phyloP scores from a whole-genome alignment of 2,329 filamentous ascomycete genomes.

The Beauveria pseudobassiana region DNA sequence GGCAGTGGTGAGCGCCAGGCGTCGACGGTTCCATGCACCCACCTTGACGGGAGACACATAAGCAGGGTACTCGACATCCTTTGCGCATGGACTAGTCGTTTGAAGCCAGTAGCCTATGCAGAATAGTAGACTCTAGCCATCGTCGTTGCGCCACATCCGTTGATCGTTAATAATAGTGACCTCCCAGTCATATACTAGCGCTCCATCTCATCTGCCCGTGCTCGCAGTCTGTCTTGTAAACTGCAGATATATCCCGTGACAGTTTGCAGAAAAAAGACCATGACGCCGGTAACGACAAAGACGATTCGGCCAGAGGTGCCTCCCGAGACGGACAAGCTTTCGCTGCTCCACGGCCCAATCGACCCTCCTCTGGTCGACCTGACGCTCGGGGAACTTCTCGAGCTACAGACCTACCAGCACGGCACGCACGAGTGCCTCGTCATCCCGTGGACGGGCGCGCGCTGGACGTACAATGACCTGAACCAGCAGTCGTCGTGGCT shows the following conservation, averaged over 20 bases:
- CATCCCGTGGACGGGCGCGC: conserved; percentile 66
- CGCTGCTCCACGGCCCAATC: conserved; percentile 60
- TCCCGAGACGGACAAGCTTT: conserved; percentile 33
- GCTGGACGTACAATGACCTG: conserved; percentile 64
- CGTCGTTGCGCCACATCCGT: not conserved
- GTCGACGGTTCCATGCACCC: not conserved
- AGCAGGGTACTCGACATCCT: not conserved
- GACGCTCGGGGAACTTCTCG: conserved; percentile 64
- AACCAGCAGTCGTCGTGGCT: conserved; percentile 54
- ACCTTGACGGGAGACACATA: not conserved
- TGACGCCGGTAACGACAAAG: conserved; percentile 18
- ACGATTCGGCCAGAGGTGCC: conserved; percentile 21
- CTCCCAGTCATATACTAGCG: not conserved
- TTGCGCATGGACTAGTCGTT: not conserved
- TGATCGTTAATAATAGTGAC: not conserved
- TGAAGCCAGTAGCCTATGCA: not conserved
- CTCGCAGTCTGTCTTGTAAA: not conserved
- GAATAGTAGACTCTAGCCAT: not conserved
- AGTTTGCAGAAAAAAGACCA: not conserved
- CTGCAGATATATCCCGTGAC: not conserved
- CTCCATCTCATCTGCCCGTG: not conserved
- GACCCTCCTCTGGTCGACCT: conserved; percentile 64
- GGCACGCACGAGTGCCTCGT: conserved; percentile 61
- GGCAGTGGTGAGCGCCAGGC: not conserved
- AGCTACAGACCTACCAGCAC: conserved; percentile 60